Conservation (phyloP, 495 filamentous ascomycete species). For the Platismatia glauca region DNA sequence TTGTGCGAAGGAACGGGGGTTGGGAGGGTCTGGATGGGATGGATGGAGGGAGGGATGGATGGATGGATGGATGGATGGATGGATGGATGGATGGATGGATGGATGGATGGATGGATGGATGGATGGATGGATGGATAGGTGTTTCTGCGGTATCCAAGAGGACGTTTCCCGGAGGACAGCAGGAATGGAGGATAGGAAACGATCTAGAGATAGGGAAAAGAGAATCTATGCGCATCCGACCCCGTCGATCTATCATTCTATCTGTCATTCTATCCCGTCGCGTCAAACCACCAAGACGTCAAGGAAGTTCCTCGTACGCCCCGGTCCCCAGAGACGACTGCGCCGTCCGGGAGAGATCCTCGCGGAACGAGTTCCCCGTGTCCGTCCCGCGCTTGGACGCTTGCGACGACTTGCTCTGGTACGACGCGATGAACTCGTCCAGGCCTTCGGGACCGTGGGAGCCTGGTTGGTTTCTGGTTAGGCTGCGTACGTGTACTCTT, state of each 20-base stretch:
- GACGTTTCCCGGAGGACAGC: no score
- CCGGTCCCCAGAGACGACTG: neutral
- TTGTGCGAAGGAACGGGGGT: no score
- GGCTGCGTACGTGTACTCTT: neutral
- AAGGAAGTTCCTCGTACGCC: neutral
- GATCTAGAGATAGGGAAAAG: no score
- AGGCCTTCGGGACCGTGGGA: conserved; percentile 22
- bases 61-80: neutral
- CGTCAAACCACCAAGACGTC: no score
- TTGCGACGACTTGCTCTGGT: neutral
- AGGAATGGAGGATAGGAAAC: no score
- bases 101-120: neutral
- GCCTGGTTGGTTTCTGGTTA: conserved; percentile 12
- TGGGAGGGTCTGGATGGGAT: no score
- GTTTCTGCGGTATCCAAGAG: no score
- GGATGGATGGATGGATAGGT: neutral
- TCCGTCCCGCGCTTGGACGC: neutral
- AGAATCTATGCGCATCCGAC: no score
- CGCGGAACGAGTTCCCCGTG: neutral
- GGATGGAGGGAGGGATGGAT: no score
- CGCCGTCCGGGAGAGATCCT: neutral
- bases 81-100: neutral
- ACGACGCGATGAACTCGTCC: conserved; percentile 20
- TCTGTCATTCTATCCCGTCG: no score
- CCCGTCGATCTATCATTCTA: no score